Percentiles rank a stretch among this genome's conserved stretches.
phyloP scores from a whole-genome alignment of 2,329 filamentous ascomycete species.

The Phaeosphaeria sp. region DNA sequence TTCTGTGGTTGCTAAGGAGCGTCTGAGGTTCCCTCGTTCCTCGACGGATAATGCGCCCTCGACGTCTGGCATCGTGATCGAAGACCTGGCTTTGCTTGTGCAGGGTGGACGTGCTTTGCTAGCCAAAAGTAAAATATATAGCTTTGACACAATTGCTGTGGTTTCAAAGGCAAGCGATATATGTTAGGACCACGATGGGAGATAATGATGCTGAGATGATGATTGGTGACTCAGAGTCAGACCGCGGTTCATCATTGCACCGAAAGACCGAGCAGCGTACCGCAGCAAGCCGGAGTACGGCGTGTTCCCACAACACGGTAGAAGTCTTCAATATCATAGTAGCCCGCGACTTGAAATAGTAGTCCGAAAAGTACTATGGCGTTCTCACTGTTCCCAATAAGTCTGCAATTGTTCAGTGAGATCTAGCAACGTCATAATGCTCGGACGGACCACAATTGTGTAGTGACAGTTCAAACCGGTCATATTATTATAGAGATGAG shows the following conservation, averaged over 20 bases:
- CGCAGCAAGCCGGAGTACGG: neutral
- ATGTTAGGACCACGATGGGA: no score
- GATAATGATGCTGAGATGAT: neutral
- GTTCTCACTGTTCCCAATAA: neutral
- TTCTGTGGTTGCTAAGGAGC: conserved; percentile 6
- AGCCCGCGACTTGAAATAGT: no score
- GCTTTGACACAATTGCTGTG: no score
- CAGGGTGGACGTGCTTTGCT: neutral
- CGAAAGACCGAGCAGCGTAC: conserved; percentile 7
- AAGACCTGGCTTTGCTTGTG: neutral
- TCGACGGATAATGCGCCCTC: conserved; percentile 12
- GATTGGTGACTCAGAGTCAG: neutral
- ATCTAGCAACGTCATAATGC: neutral
- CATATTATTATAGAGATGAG: no score
- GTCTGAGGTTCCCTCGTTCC: conserved; percentile 7
- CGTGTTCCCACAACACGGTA: neutral
- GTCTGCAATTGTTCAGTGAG: neutral
- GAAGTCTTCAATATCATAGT: neutral
- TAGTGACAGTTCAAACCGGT: neutral
- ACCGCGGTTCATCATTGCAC: conserved; percentile 6
- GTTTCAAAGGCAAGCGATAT: no score
- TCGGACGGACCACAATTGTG: neutral
- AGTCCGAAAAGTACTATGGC: no score
- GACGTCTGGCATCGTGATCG: conserved; percentile 14
- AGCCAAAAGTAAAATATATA: neutral